Base-by-base conservation (phyloP, 768 basidiomycete genomes). In the Amanita subjunquillea region DNA sequence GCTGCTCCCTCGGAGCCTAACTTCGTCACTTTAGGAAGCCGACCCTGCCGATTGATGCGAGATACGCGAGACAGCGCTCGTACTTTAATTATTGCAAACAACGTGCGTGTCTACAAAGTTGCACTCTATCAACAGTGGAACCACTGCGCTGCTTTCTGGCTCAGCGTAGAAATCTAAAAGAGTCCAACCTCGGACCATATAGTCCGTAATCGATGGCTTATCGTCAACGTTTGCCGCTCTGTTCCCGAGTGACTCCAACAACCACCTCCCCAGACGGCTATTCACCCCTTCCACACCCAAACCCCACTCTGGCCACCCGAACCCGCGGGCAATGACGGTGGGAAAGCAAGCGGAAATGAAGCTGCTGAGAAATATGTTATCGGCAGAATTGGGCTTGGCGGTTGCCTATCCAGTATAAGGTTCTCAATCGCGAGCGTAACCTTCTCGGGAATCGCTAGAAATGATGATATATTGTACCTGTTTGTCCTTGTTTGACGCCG, bases 211-310 rank as follows among this genome's bases (percentile, higher is more conserved):
- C 6, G 41, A 41, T 6, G 30, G 32, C 25, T 40, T 30, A 25
- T 44, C 27, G 29, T 48, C 2, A 43, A 40, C 23, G 27, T 25
- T 32, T 12, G 32, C 29, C 30, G 51, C 17, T 37, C 54, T 40
- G 34, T 54, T 58, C 9, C 65, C 61, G 47, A 91, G 65, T 54
- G 69, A 66, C 37, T 78, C 74, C 41, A 91, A 61, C 17, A 92
- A 62, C 86, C 90, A 95, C 50, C 67, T 69, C 2, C 77, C 83
- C 3, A 91, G 68, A n/a, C 83, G 74, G 22, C 72, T 73, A 61
- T 97, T 97, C 38, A 93, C 83, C 2, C 93, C 93, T 62, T 89
- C 83, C n/a, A 92, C 71, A 4, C 92, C 92, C 6, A 92, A 60
- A 2, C 85, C 83, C 67, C 76, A 71, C 36, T 73, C 69, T 0